Base-by-base conservation (phyloP, 192 early-diverging fungal species). In the Phlyctochytrium arcticum region DNA sequence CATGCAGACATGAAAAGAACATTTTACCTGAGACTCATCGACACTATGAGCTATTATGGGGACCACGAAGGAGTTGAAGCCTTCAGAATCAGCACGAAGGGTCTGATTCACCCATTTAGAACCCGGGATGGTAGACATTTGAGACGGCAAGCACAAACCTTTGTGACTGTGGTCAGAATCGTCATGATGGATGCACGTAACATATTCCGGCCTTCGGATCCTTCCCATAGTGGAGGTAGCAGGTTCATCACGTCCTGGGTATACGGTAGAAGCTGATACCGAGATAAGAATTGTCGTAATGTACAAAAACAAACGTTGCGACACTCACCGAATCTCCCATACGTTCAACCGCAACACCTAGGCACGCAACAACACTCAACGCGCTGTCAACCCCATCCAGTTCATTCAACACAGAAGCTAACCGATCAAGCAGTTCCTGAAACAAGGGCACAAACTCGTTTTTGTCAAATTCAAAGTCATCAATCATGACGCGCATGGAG, bases 401-500 rank as follows among this genome's bases (percentile, higher is more conserved):
- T 9, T 87, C 82, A 5, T 71, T 66, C 27, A 95, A 71, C 30
- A 93, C 50, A 2, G 59, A 48, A 4, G 81, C 77, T n/a, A 92
- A 71, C 21, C 78, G 49, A 24, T 77, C 60, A 33, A 95, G 75
- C 32, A 80, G 71, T 6, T 60, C 75, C 31, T 84, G 82, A 35
- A 92, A 60, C 68, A 81, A 93, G 2, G 88, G 86, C 26, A 72
- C 57, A 58, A 94, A 93, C 24, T 74, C 71, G 0, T 70, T 69
- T 6, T 85, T 63, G 26, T 90, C 89, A 77, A 95, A 95, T 57
- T 93, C 91, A 90, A 90, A 92, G 61, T 95, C 92, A 54, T 92
- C 92, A 27, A 97, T 75, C 35, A 88, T 85, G 29, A 58, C 64
- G 42, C 77, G 62, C 3, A 95, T 68, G 33, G 84, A 85, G 5